Conservation (phyloP, 2,329 filamentous ascomycete species). For the Aulographum hederae region DNA sequence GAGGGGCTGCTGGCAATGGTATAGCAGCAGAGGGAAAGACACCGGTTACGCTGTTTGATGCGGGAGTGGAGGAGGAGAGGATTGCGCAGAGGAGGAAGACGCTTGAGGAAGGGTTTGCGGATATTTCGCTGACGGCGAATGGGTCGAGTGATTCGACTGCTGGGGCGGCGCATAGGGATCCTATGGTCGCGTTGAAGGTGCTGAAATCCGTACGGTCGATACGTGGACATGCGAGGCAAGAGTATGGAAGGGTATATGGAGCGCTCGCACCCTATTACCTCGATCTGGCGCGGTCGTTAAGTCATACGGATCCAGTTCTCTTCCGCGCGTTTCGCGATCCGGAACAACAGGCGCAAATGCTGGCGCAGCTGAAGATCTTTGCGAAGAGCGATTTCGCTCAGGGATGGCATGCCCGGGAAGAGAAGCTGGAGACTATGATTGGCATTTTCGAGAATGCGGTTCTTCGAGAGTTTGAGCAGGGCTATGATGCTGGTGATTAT, state of each 20-base stretch:
- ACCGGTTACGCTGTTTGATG: conserved; percentile 56
- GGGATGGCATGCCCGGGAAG: conserved; percentile 53
- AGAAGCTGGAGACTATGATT: conserved; percentile 56
- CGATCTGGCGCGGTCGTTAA: conserved; percentile 55
- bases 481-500: conserved; percentile 74
- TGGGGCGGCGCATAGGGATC: conserved; percentile 26
- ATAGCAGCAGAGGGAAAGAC: conserved; percentile 15
- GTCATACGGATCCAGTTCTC: conserved; percentile 61
- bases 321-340: conserved; percentile 80
- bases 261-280: conserved; percentile 76
- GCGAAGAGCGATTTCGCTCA: conserved; percentile 62
- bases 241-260: conserved; percentile 84
- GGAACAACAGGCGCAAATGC: conserved; percentile 76
- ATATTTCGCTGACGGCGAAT: conserved; percentile 36
- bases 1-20: conserved; percentile 7
- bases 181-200: conserved; percentile 47
- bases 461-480: conserved; percentile 79
- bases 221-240: conserved; percentile 67
- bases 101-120: conserved; percentile 60
- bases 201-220: conserved; percentile 58
- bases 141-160: conserved; percentile 13
- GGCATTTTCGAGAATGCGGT: conserved; percentile 81
- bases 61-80: conserved; percentile 45
- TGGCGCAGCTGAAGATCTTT: conserved; percentile 65
- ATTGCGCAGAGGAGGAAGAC: conserved; percentile 33